Evolutionary conservation across 768 basidiomycete species (phyloP).

Genomic region (Boletus insuetus): DNA sequence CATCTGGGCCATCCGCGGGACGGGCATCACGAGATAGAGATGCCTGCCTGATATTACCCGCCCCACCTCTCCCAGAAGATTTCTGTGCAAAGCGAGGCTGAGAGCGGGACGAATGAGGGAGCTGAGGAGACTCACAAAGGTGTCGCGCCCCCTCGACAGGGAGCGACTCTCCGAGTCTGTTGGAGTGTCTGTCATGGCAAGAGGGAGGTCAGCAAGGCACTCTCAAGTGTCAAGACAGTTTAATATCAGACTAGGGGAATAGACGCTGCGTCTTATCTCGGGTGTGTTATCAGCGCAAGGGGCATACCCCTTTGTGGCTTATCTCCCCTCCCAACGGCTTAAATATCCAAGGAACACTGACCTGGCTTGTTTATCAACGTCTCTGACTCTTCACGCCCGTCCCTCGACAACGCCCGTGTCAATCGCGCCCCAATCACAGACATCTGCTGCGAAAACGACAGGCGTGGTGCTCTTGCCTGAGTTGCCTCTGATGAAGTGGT

Average conservation of each 20-base stretch:
- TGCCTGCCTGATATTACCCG: conserved; percentile 60
- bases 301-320: conserved; percentile 19
- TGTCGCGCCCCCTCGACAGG: conserved; percentile 55
- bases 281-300: conserved; percentile 13
- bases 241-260: not conserved
- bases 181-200: conserved; percentile 25
- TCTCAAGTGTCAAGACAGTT: not conserved
- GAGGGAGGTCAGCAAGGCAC: not conserved
- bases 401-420: conserved; percentile 13
- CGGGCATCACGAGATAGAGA: conserved; percentile 46
- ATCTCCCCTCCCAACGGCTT: conserved; percentile 9
- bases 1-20: conserved; percentile 47
- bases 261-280: conserved; percentile 14
- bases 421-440: conserved; percentile 18
- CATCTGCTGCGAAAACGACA: conserved; percentile 16
- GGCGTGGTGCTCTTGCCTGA: conserved; percentile 2
- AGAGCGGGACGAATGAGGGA: not conserved
- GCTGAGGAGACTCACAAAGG: conserved; percentile 42
- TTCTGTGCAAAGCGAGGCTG: conserved; percentile 28
- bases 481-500: not conserved
- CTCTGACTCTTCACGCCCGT: conserved; percentile 2
- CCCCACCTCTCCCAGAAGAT: conserved; percentile 66
- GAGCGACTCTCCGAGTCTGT: conserved; percentile 40
- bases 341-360: conserved; percentile 8
- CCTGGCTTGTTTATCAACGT: conserved; percentile 16